Evolutionary conservation across 2,329 filamentous ascomycete genomes (phyloP), one percentile per base, ranked within the genome.

Genomic region (Tolypocladium ovalisporum): DNA sequence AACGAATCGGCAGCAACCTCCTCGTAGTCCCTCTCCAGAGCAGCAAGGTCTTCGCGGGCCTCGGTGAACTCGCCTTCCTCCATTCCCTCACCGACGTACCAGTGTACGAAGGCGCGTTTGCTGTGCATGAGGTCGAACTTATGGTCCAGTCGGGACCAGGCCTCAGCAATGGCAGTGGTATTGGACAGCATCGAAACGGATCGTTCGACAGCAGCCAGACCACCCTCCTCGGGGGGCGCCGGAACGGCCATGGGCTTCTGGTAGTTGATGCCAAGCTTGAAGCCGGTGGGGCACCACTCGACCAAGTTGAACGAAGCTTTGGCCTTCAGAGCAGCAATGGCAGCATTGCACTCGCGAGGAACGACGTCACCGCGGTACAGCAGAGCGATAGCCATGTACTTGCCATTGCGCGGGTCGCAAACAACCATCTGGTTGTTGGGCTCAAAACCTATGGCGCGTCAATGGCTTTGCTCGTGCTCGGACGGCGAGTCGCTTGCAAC

Each of bases 21-120:
- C 74, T 91, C 88, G 71, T 93, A 93, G 67, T 93, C 89, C 78
- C 87, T 89, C 80, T 93, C 89, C 37, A 94, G 79, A 53, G 89
- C 89, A 61, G 89, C 89, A 60, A 94, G 79, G 71, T 94, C 89
- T 77, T 94, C 89, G 65, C 89, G 86, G 61, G 89, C 89, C 75
- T 94, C 89, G 62, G 86, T 88, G 78, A 94, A 94, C 74, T 94
- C 89, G 67, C 89, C 89, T 73, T 94, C 89, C 78, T 94, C 89
- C 89, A 94, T 94, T 76, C 89, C 89, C 77, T 94, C 89, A 63
- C 89, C 89, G 56, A 94, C 89, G 64, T 89, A 89, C 86, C 86
- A 88, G 76, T 89, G 85, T 52, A 88, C 85, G 66, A 89, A 88
- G 59, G 86, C 85, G 64, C 86, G 85, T 81, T 88, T 88, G 76